Base-by-base conservation (phyloP, 192 early-diverging fungal genomes). In the Lunasporangiospora selenospora region DNA sequence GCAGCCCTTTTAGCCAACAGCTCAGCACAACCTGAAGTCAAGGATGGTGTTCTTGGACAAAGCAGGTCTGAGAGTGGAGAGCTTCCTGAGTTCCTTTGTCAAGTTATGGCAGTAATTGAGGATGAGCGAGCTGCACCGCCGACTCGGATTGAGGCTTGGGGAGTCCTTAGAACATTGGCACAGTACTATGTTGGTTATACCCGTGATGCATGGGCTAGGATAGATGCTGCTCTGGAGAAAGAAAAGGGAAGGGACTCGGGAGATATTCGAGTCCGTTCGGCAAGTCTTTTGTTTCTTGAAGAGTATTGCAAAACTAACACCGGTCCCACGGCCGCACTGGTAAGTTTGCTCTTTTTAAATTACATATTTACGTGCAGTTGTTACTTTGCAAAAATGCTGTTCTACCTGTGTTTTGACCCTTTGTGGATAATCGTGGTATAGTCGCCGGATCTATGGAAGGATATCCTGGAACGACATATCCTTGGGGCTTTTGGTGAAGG, bases 101-200 rank as follows among this genome's bases (percentile, higher is more conserved):
- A 46, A n/a, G 44, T 80, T n/a, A 26, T 80, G 33, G n/a, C 30
- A 11, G 13, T 65, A 4, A 42, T 78, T 50, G 41, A 37, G 4
- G 50, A 30, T 31, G 21, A 6, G 12, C 18, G 45, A 2, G 49
- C 60, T n/a, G 36, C 65, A 19, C 1, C 38, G 26, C n/a, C 27
- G 2, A 37, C 75, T 18, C 61, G 50, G 33, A 45, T 75, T 9
- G 81, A 81, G 39, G 67, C 66, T 1, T 85, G 83, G 83, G 50
- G 59, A 36, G 47, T 69, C 10, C 44, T 81, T 23, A 62, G 69
- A 23, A 58, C 70, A 11, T 65, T 75, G 11, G 59, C 80, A 15
- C 71, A 67, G 40, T 58, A 57, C 12, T 67, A 83, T 53, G 66
- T 80, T 63, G 32, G 26, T 0, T 26, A 43, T 12, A 32, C 71